Conservation (phyloP, 495 filamentous ascomycete species). For the Lophium mytilinum region DNA sequence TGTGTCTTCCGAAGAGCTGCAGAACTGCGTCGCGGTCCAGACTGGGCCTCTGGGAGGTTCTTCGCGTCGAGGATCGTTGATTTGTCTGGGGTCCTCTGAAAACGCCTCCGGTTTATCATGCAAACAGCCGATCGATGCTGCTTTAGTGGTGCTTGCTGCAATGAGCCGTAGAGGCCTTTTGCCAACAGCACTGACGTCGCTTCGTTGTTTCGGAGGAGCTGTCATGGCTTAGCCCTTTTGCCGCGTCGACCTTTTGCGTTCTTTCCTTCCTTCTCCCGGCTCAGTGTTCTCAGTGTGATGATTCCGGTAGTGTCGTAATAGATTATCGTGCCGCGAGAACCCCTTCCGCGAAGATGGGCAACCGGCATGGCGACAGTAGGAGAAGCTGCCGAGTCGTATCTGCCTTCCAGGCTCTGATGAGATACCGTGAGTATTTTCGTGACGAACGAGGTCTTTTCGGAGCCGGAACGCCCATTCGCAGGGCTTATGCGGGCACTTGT, state of each 20-base stretch:
- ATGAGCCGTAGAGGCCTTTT: not conserved
- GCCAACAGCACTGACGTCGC: not conserved
- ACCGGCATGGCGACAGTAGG: not conserved
- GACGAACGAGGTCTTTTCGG: not conserved
- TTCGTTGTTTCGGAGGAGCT: not conserved
- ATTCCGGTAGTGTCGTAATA: conserved; percentile 3
- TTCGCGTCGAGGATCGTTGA: too few relatives aligned
- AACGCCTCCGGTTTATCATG: not conserved
- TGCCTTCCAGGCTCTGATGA: not conserved
- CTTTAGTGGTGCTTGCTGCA: not conserved
- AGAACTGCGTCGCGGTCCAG: too few relatives aligned
- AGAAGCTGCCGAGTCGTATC: not conserved
- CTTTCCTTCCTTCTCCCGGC: not conserved
- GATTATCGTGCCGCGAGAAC: conserved; percentile 3
- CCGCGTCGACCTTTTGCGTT: not conserved
- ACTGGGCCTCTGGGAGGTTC: too few relatives aligned
- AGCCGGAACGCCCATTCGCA: not conserved
- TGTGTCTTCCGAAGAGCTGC: too few relatives aligned
- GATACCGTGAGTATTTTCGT: not conserved
- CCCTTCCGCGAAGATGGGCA: not conserved
- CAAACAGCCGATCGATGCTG: not conserved
- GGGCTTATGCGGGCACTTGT: not conserved
- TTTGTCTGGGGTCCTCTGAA: not conserved
- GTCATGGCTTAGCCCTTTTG: not conserved
- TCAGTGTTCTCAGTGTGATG: not conserved